phyloP scores from a whole-genome alignment of 2,329 filamentous ascomycete species.

The Ophioceras dolichostomum region DNA sequence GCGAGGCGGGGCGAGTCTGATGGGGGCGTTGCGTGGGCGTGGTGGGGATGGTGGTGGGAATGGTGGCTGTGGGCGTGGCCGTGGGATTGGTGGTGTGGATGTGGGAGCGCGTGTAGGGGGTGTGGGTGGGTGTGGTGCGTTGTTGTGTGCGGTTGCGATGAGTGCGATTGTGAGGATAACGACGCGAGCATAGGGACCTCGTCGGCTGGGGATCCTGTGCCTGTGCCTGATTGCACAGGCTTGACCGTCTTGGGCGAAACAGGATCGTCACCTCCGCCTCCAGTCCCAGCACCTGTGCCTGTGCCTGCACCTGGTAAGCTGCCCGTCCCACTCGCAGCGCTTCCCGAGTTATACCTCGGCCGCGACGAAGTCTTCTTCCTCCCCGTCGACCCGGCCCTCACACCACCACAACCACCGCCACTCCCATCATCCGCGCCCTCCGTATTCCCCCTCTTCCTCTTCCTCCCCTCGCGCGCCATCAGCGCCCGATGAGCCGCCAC shows the following conservation, averaged over 20 bases:
- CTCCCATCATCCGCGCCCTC: constrained; percentile 14
- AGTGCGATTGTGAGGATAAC: no score
- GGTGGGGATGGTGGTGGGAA: not conserved
- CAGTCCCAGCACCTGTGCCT: constrained; percentile 11
- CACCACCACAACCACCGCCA: constrained; percentile 2
- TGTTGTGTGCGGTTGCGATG: not conserved
- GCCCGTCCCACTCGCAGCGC: not conserved
- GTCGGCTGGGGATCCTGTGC: constrained; percentile 2
- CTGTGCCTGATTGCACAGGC: constrained; percentile 12
- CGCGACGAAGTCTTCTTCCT: no score
- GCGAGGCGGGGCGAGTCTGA: constrained; percentile 28
- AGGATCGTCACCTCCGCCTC: constrained; percentile 25
- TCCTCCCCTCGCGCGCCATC: constrained; percentile 33
- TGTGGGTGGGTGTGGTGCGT: constrained; percentile 2
- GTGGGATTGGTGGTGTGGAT: not conserved
- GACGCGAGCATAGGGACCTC: no score
- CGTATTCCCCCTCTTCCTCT: constrained; percentile 49
- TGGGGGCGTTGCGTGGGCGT: not conserved
- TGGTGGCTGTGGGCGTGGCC: not conserved
- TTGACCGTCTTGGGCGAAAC: constrained; percentile 38
- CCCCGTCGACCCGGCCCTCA: not conserved
- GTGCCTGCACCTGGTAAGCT: constrained; percentile 8
- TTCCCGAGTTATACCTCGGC: not conserved
- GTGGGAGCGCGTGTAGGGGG: not conserved
- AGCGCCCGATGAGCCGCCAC: constrained; percentile 43